A percentile compares a stretch with the other conserved stretches of the same genome.
Evolutionary conservation across 1,139 yeast genomes (phyloP).

Genomic region (Pichia sp.): DNA sequence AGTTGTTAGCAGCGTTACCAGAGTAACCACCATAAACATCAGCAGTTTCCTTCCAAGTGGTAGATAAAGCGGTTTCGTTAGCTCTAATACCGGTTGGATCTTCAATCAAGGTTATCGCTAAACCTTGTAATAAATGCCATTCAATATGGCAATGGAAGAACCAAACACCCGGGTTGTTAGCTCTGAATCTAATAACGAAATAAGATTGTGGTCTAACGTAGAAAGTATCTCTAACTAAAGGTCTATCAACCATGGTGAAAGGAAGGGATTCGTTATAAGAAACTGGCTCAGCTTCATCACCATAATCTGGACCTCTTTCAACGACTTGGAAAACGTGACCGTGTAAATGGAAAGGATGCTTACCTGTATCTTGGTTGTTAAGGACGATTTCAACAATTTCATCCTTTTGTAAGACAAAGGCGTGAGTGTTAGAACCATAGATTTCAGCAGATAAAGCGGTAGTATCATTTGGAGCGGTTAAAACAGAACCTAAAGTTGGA

Average conservation of each 20-base stretch:
- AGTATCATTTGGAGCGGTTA: conserved; percentile 56
- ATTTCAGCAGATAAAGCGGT: conserved; percentile 51
- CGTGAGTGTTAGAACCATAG: conserved; percentile 80
- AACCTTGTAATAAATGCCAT: conserved; percentile 65
- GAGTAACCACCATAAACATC: conserved; percentile 42
- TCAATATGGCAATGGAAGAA: conserved; percentile 66
- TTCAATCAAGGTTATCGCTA: conserved; percentile 51
- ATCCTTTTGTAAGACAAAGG: conserved; percentile 67
- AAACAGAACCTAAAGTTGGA: conserved; percentile 75
- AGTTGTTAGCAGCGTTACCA: conserved; percentile 90
- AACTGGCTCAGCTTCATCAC: conserved; percentile 44
- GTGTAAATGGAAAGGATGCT: conserved; percentile 92
- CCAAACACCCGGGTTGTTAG: conserved; percentile 64
- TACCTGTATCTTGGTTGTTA: conserved; percentile 77
- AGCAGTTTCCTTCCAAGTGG: conserved; percentile 62
- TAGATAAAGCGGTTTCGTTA: conserved; percentile 43
- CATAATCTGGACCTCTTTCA: conserved; percentile 46
- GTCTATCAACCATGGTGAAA: conserved; percentile 54
- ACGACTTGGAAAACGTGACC: conserved; percentile 82
- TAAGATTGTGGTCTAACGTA: conserved; percentile 53
- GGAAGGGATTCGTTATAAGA: conserved; percentile 50
- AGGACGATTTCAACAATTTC: conserved; percentile 70
- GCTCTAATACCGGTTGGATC: conserved; percentile 56
- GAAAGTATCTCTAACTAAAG: conserved; percentile 48
- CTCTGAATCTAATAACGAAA: conserved; percentile 56